Base-by-base conservation (phyloP, 2,329 filamentous ascomycete genomes). In the Gaeumannomyces tritici region DNA sequence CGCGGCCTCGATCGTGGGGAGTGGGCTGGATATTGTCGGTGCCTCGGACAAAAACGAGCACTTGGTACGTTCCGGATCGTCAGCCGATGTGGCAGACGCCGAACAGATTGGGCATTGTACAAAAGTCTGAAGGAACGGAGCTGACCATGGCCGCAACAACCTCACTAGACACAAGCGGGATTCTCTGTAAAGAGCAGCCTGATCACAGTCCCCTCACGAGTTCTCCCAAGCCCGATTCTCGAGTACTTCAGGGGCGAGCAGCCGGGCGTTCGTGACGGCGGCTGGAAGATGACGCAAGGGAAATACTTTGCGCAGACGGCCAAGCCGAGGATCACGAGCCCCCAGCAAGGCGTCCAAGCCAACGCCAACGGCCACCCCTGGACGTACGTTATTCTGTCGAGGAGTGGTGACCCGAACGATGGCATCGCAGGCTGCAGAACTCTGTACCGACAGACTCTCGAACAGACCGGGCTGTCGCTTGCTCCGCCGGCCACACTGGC, bases 121-220 rank as follows among this genome's bases (percentile, higher is more conserved):
- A 7, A n/a, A 4, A n/a, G n/a, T 3, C 33, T n/a, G 18, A 4
- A 5, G 12, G 42, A 8, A n/a, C 18, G 21, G 21, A 7, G 4
- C 42, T 51, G 4, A 51, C 42, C 7, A 11, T 21, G 21, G 6
- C 18, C n/a, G 5, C 42, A 8, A 2, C 21, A 3, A 8, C 4
- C 78, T 77, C 54, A 64, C 73, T 0, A 76, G 81, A n/a, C 72
- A 82, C 64, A 47, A 65, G 6, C 67, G 77, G 87, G 87, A 6
- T 77, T 96, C 64, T 73, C 75, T 1, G 80, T 92, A 2, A 78
- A 77, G 7, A 80, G 81, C 18, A 73, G 78, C 1, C 79, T 96
- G 47, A 77, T 96, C 42, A 89, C 89, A 0, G 89, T 96, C 0
- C 79, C 79, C 0, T 93, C 85, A 1, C 86, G 92, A 7, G 82